Percentiles rank a stretch among this genome's conserved stretches.
Evolutionary conservation across 148 eudicot genomes (phyloP).

Genomic region (Tetragonia tetragonoides): DNA sequence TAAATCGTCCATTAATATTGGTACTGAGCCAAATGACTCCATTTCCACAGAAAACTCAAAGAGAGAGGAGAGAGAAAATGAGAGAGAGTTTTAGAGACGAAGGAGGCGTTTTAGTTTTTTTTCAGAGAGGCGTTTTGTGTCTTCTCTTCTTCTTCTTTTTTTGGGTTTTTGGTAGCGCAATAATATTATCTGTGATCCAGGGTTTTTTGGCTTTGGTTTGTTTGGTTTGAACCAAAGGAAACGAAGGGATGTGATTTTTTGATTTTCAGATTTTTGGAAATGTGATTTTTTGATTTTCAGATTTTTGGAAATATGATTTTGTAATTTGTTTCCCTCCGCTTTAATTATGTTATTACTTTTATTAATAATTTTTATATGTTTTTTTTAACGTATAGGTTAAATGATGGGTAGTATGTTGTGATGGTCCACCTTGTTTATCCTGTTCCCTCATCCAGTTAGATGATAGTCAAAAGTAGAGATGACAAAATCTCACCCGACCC

Average conservation of each 20-base stretch:
- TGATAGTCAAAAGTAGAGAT: too few relatives aligned
- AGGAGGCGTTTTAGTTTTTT: too few relatives aligned
- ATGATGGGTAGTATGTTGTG: too few relatives aligned
- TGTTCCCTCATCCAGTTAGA: too few relatives aligned
- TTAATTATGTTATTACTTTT: neutral
- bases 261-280: too few relatives aligned
- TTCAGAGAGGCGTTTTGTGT: neutral
- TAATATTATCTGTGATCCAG: neutral
- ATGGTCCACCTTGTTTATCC: too few relatives aligned
- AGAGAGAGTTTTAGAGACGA: neutral
- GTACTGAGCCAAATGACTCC: constrained; percentile 31
- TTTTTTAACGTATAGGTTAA: too few relatives aligned
- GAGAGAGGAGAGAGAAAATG: neutral
- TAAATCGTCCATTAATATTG: constrained; percentile 43
- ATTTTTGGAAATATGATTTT: too few relatives aligned
- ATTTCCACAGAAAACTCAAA: constrained; percentile 10
- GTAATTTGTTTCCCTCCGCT: neutral
- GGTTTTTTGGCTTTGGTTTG: neutral
- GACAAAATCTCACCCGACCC: too few relatives aligned
- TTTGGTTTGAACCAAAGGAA: neutral
- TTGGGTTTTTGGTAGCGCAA: neutral
- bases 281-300: neutral
- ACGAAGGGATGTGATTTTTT: constrained; percentile 13
- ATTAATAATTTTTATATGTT: too few relatives aligned
- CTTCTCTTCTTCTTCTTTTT: neutral